These are phyloP conservation scores for Anethum foeniculum DNA, from an alignment of 140 eudicot genomes.

Conservation along the genomic window DNA sequence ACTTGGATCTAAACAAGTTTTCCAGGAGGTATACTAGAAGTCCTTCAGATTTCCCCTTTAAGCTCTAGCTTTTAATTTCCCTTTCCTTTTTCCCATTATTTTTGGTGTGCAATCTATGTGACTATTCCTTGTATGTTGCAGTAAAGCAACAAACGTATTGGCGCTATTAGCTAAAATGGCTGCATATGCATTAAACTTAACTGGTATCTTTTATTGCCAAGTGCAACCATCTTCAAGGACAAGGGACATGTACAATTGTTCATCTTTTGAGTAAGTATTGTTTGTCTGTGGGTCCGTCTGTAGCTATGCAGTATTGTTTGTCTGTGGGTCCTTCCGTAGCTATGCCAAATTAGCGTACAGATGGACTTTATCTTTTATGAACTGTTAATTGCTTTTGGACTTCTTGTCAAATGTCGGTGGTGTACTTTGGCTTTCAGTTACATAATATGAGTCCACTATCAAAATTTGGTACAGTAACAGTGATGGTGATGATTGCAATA, in stretches of 20 bases:
- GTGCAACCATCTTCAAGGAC: slow-evolving; percentile 40
- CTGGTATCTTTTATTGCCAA: slow-evolving; percentile 70
- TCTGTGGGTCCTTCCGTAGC: not conserved
- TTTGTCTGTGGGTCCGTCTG: not conserved
- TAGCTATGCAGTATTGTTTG: slow-evolving; percentile 12
- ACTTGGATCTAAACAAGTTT: slow-evolving; percentile 84
- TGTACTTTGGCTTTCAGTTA: not conserved
- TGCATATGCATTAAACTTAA: slow-evolving; percentile 59
- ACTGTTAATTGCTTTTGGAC: not conserved
- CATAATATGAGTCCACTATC: not conserved
- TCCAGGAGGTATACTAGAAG: slow-evolving; percentile 45
- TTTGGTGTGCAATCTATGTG: slow-evolving; percentile 7
- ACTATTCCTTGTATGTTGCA: slow-evolving; percentile 22
- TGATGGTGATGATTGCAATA: slow-evolving; percentile 24
- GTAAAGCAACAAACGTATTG: slow-evolving; percentile 61
- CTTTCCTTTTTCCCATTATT: not conserved
- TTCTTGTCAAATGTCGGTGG: not conserved
- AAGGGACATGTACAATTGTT: slow-evolving; percentile 23
- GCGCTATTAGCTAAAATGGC: slow-evolving; percentile 68
- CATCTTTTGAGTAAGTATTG: slow-evolving; percentile 32
- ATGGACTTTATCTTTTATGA: not conserved
- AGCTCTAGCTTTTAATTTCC: not conserved
- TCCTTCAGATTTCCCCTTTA: not conserved
- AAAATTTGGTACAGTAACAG: slow-evolving; percentile 37
- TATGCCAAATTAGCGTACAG: not conserved